Conservation (phyloP, 331 rosid genomes). For the Spiraea crenata region DNA sequence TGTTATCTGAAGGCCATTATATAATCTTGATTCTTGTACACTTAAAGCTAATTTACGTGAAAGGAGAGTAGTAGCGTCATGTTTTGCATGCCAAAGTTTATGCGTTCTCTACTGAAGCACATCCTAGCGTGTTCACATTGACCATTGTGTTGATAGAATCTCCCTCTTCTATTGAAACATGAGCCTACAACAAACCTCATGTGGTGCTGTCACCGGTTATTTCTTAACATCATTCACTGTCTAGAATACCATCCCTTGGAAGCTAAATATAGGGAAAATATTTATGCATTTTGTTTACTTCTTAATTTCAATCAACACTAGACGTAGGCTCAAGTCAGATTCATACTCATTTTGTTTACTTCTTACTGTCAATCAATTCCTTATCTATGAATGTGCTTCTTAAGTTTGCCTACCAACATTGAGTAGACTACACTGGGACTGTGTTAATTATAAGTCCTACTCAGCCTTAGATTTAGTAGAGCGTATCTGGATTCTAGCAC, state of each 20-base stretch:
- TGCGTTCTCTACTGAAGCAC: no score
- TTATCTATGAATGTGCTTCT: background rate
- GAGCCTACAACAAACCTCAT: background rate
- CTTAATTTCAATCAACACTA: background rate
- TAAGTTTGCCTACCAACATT: background rate
- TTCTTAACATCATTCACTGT: background rate
- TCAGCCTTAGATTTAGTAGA: background rate
- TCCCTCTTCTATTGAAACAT: constrained; percentile 1
- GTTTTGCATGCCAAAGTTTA: background rate
- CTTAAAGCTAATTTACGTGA: background rate
- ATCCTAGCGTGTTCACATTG: background rate
- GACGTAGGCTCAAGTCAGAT: background rate
- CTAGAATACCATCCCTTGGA: background rate
- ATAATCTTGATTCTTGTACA: background rate
- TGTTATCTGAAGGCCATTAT: background rate
- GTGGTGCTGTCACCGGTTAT: background rate
- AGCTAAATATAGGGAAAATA: background rate
- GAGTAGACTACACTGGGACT: background rate
- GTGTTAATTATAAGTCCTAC: background rate
- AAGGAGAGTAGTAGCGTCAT: background rate
- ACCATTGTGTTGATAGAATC: background rate
- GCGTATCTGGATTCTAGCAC: background rate
- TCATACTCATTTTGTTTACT: background rate
- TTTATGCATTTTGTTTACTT: background rate
- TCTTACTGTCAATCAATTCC: background rate